Percentiles rank a stretch among this genome's conserved stretches.
Evolutionary conservation across 257 asterid species (phyloP).

Genomic region (Primulina eburnea): DNA sequence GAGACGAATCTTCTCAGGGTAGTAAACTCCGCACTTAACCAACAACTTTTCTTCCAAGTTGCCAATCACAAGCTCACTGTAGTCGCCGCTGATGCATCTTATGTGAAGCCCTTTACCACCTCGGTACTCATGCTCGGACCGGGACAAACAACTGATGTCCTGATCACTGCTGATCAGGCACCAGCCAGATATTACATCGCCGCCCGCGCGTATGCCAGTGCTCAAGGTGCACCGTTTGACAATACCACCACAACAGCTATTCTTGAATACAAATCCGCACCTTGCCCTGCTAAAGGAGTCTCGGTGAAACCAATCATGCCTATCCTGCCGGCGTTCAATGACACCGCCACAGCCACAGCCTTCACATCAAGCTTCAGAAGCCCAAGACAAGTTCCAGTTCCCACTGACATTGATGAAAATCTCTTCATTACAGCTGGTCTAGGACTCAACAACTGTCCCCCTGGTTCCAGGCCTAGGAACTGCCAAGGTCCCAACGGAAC

Average conservation of each 20-base stretch:
- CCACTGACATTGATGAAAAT: slow-evolving; percentile 67
- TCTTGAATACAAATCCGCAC: slow-evolving; percentile 55
- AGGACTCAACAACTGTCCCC: slow-evolving; percentile 70
- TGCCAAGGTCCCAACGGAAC: slow-evolving; percentile 95
- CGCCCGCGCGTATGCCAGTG: slow-evolving; percentile 87
- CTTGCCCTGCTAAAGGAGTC: slow-evolving; percentile 48
- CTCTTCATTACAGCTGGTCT: slow-evolving; percentile 75
- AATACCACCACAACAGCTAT: slow-evolving; percentile 93
- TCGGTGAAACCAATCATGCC: slow-evolving; percentile 47
- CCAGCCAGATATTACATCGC: slow-evolving; percentile 78
- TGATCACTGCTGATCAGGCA: slow-evolving; percentile 64
- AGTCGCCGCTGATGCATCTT: slow-evolving; percentile 88
- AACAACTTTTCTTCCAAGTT: slow-evolving; percentile 77
- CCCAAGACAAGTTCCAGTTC: slow-evolving; percentile 49
- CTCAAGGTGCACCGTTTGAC: slow-evolving; percentile 79
- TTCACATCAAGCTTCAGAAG: slow-evolving; percentile 69
- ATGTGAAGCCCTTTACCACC: slow-evolving; percentile 79
- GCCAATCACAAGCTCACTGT: slow-evolving; percentile 83
- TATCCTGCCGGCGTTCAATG: slow-evolving; percentile 69
- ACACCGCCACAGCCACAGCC: slow-evolving; percentile 71
- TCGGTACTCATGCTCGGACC: slow-evolving; percentile 89
- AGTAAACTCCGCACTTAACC: slow-evolving; percentile 75
- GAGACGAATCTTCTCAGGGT: slow-evolving; percentile 75
- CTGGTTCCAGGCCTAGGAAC: slow-evolving; percentile 38
- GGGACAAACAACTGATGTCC: slow-evolving; percentile 90